These are phyloP conservation scores for Phylloboletellus chloephorus DNA, from an alignment of 1,284 basidiomycete species.

Conservation along the genomic window DNA sequence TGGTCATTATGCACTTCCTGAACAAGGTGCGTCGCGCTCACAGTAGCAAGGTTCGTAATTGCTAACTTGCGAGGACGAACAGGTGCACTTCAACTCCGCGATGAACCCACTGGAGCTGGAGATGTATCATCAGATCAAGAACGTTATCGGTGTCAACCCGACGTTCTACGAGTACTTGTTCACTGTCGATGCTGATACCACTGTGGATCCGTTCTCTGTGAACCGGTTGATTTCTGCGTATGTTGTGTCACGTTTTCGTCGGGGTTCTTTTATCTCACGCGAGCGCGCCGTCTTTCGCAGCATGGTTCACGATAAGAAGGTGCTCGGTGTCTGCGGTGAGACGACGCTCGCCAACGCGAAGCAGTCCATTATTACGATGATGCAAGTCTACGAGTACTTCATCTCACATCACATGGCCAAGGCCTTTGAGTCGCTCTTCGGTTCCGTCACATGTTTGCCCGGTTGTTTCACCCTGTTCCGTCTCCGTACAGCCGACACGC, in stretches of 20 bases:
- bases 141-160: constrained; percentile 98
- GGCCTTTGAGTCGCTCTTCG: constrained; percentile 95
- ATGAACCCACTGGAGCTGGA: constrained; percentile 98
- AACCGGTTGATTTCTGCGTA: constrained; percentile 90
- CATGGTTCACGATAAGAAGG: constrained; percentile 91
- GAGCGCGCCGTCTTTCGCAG: constrained; percentile 33
- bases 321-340: constrained; percentile 92
- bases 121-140: constrained; percentile 99
- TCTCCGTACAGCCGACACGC: constrained; percentile 87
- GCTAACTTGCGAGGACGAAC: not conserved
- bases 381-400: constrained; percentile 99
- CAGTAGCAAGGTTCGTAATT: not conserved
- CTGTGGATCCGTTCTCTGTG: constrained; percentile 78
- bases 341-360: constrained; percentile 87
- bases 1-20: constrained; percentile 95
- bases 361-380: constrained; percentile 95
- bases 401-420: constrained; percentile 97
- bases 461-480: constrained; percentile 97
- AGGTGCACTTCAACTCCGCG: constrained; percentile 94
- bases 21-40: constrained; percentile 64
- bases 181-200: constrained; percentile 97
- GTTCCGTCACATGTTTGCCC: constrained; percentile 96
- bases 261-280: not conserved
- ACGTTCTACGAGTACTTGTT: constrained; percentile 98
- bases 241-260: constrained; percentile 29